Evolutionary conservation across 768 basidiomycete genomes (phyloP).

Genomic region (Termitomyces sp.): DNA sequence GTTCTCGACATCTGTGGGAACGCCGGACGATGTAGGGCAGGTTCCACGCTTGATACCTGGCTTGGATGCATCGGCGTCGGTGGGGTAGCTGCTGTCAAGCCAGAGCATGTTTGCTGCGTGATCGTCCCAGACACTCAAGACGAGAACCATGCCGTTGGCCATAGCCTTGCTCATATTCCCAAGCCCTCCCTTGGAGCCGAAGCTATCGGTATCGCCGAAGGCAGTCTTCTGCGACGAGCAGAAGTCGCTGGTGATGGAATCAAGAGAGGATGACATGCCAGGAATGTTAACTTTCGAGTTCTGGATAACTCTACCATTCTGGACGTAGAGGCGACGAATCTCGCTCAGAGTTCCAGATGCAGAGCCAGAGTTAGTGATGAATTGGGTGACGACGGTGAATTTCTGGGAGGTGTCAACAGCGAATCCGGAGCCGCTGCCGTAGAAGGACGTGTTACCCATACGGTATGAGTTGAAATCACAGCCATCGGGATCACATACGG

Average conservation of each 20-base stretch:
- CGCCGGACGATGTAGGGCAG: slow-evolving; percentile 46
- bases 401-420: slow-evolving; percentile 47
- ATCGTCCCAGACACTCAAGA: slow-evolving; percentile 53
- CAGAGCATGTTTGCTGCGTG: slow-evolving; percentile 54
- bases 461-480: slow-evolving; percentile 66
- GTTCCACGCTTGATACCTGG: slow-evolving; percentile 48
- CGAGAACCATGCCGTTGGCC: slow-evolving; percentile 43
- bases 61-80: slow-evolving; percentile 25
- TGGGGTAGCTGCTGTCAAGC: slow-evolving; percentile 52
- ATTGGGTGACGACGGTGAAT: slow-evolving; percentile 60
- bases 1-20: slow-evolving; percentile 40
- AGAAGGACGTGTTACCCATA: slow-evolving; percentile 45
- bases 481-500: slow-evolving; percentile 52
- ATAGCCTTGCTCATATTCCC: slow-evolving; percentile 31
- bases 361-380: slow-evolving; percentile 45
- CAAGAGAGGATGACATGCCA: slow-evolving; percentile 30
- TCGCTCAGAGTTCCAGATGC: slow-evolving; percentile 45
- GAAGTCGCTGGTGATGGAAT: slow-evolving; percentile 47
- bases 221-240: slow-evolving; percentile 44
- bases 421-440: slow-evolving; percentile 33
- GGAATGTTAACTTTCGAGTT: slow-evolving; percentile 47
- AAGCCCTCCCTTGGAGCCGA: slow-evolving; percentile 41
- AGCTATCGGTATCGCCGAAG: slow-evolving; percentile 45
- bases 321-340: slow-evolving; percentile 54
- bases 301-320: slow-evolving; percentile 47